A percentile compares a stretch with the other conserved stretches of the same genome.
Conservation (phyloP, 2,329 filamentous ascomycete genomes). For the Clonostachys chloroleuca region DNA sequence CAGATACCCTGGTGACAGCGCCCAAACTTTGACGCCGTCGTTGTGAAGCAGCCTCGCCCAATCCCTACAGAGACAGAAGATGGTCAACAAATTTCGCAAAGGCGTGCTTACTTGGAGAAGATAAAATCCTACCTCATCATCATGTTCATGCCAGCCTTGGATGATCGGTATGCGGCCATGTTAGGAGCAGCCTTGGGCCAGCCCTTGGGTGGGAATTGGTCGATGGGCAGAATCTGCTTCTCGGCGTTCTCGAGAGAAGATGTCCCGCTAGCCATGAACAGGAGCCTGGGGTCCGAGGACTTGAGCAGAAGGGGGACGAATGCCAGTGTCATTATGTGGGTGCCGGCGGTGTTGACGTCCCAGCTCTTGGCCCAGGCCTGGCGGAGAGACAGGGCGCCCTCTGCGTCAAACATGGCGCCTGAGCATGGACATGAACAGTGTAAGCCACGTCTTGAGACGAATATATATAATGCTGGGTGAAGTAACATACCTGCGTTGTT, state of each 20-base stretch:
- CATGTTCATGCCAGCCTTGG: constrained; percentile 9
- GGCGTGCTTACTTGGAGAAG: background rate
- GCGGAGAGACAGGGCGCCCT: constrained; percentile 20
- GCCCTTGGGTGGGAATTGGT: constrained; percentile 21
- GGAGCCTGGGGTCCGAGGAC: constrained; percentile 29
- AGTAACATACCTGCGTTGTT: constrained; percentile 22
- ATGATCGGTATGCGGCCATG: constrained; percentile 3
- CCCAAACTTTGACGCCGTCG: constrained; percentile 42
- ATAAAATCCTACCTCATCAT: constrained; percentile 8
- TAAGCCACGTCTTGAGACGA: background rate
- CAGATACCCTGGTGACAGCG: constrained; percentile 36
- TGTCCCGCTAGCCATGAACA: constrained; percentile 38
- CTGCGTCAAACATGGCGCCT: constrained; percentile 32
- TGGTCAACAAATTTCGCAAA: background rate
- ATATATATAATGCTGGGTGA: background rate
- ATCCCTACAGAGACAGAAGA: constrained; percentile 17
- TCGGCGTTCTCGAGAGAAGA: constrained; percentile 22
- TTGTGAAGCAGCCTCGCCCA: constrained; percentile 30
- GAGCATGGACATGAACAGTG: background rate
- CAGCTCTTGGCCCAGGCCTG: constrained; percentile 35
- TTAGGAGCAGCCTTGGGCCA: constrained; percentile 42
- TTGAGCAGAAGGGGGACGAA: constrained; percentile 34
- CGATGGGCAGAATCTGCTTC: constrained; percentile 13
- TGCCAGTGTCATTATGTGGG: constrained; percentile 25
- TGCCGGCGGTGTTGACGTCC: constrained; percentile 41